Conservation (phyloP, 2,329 filamentous ascomycete species). For the Penicillium sp. region DNA sequence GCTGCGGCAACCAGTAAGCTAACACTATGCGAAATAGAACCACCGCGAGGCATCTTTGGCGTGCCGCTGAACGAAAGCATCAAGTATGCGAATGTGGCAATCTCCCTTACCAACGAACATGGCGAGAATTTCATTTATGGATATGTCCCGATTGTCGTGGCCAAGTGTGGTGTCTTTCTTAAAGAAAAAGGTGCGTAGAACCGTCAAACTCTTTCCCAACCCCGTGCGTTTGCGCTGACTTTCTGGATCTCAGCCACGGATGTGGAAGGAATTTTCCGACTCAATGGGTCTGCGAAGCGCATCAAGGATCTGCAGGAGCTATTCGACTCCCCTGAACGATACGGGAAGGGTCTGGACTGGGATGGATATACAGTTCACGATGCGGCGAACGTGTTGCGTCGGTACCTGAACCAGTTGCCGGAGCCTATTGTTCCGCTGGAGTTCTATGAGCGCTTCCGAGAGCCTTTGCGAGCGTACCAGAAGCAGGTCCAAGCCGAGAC, state of each 20-base stretch:
- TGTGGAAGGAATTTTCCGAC: constrained; percentile 92
- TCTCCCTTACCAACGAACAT: constrained; percentile 88
- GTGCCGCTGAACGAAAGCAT: constrained; percentile 92
- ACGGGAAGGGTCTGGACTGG: constrained; percentile 96
- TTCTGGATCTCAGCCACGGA: constrained; percentile 68
- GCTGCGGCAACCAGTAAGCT: constrained; percentile 5
- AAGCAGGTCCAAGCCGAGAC: constrained; percentile 68
- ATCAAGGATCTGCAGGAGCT: constrained; percentile 93
- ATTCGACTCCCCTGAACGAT: constrained; percentile 92
- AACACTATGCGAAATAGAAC: constrained; percentile 18
- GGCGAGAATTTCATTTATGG: constrained; percentile 97
- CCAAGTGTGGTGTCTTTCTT: constrained; percentile 94
- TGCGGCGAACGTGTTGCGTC: constrained; percentile 90
- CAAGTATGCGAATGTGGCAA: constrained; percentile 95
- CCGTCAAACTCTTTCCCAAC: not conserved
- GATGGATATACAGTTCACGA: constrained; percentile 97
- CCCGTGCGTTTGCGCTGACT: constrained; percentile 22
- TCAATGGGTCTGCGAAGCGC: constrained; percentile 94
- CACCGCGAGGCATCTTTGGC: constrained; percentile 81
- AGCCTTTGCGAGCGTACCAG: constrained; percentile 72
- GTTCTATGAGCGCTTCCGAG: constrained; percentile 87
- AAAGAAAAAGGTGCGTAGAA: constrained; percentile 85
- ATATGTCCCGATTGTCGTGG: constrained; percentile 96
- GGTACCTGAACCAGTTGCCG: constrained; percentile 93
- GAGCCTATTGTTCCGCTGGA: constrained; percentile 95